Base-by-base conservation (phyloP, 148 eudicot species). In the Gaultheria prostrata region DNA sequence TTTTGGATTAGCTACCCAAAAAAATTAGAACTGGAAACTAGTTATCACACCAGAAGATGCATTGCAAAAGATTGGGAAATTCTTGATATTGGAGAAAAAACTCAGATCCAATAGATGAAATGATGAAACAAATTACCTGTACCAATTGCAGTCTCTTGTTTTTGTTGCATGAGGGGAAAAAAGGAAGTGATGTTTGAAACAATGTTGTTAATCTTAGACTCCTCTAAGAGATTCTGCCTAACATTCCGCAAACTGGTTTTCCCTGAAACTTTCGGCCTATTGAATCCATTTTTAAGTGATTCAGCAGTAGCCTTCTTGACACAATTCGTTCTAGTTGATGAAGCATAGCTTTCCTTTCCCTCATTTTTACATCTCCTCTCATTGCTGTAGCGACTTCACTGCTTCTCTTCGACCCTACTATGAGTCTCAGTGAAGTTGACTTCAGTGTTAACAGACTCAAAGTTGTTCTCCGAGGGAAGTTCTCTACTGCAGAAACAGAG, bases 101-200 rank as follows among this genome's bases (percentile, higher is more conserved):
- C 20, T n/a, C 8, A 3, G 65, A 63, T 26, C 57, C 70, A 51
- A 72, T 65, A 50, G 73, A 81, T 14, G 39, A 14, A 49, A 65
- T 20, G 65, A 30, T 5, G 45, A 69, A 71, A 50, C 71, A 78
- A 13, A 71, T 77, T 89, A 94, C 98, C 99, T 85, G 94, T 88
- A 74, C 89, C 87, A 71, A 83, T 83, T 28, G 97, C 86, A 45
- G 95, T 90, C 69, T 85, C 93, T 90, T 93, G 95, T 82, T 94
- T 94, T 87, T 92, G 89, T 86, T 92, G 91, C 81, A 97, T 91
- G 78, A 97, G 85, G 48, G 98, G 98, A 80, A 97, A 43, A 83
- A 97, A 94, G 50, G 99, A 97, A 85, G 91, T 89, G 78, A 97
- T 83, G 80, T 90, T 92, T 59, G 95, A 91, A 76, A 97, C 91